Evolutionary conservation across 441 rosid genomes (phyloP), one percentile per base, ranked within the genome.

Genomic region (Rhodomyrtus psidioides): DNA sequence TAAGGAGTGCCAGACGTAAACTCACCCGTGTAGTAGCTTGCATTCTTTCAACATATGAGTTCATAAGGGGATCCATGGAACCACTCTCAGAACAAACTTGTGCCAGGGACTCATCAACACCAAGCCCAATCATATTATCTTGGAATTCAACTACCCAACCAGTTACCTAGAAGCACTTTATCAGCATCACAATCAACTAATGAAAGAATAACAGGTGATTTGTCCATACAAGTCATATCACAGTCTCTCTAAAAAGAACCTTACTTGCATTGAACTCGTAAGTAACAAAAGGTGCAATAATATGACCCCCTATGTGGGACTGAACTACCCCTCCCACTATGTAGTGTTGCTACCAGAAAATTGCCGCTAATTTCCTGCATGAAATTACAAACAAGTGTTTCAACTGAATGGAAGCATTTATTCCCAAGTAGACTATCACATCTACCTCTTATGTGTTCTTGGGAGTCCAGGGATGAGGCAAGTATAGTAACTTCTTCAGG

Each of bases 41-140:
- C 98, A 96, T 98, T 92, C 99, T 91, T 93, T 98, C 98, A 83
- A 98, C 96, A 91, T 98, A 98, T 56, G 99, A 92, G 89, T 96
- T 95, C 99, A 98, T 98, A 85, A 98, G 93, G 89, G 99, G 99
- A 92, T 98, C 99, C 98, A 95, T 94, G 85, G 99, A 93, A 88
- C 99, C 99, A 92, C 99, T 96, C 90, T 98, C 99, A 5, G 99
- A 98, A 91, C 99, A 96, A 89, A 96, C 99, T 95, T 98, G 99
- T 87, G 99, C 98, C 82, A 98, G 95, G 81, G 98, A 90, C 88
- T 98, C 99, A 88, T 96, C 99, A 91, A 98, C 99, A 83, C 99
- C 99, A 90, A 98, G 99, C 70, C 94, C 99, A 87, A 98, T 93
- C 87, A 96, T 88, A 92, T 92, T 98, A 81, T 98, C 99, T 95